phyloP scores from a whole-genome alignment of 2,329 filamentous ascomycete genomes.

The Alternaria triticimaculans region DNA sequence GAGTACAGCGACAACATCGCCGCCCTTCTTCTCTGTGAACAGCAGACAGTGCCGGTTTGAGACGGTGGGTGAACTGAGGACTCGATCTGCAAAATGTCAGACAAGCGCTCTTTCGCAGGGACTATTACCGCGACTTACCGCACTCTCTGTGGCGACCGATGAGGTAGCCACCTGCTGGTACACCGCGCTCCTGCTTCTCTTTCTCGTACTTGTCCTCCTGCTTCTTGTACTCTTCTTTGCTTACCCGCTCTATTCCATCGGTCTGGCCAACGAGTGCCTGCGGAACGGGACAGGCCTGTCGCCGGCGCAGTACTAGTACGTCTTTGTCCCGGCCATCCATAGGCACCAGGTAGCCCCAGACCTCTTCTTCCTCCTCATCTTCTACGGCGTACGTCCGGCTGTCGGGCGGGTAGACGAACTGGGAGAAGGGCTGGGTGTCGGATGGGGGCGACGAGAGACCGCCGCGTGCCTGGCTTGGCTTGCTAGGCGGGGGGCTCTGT shows the following conservation, averaged over 20 bases:
- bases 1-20: constrained; percentile 71
- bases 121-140: constrained; percentile 63
- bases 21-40: constrained; percentile 67
- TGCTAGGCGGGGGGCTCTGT: constrained; percentile 65
- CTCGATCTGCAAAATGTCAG: constrained; percentile 64
- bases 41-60: constrained; percentile 84
- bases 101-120: constrained; percentile 4
- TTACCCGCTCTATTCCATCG: constrained; percentile 54
- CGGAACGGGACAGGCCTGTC: constrained; percentile 71
- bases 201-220: constrained; percentile 68
- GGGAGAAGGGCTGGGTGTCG: constrained; percentile 81
- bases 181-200: constrained; percentile 57
- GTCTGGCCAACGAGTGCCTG: constrained; percentile 46
- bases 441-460: constrained; percentile 66
- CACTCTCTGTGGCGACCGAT: constrained; percentile 94
- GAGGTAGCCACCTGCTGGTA: constrained; percentile 81
- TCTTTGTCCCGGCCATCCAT: constrained; percentile 74
- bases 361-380: constrained; percentile 82
- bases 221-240: constrained; percentile 62
- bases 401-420: constrained; percentile 76
- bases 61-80: constrained; percentile 76
- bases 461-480: constrained; percentile 49
- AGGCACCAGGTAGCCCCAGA: constrained; percentile 95
- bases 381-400: constrained; percentile 81
- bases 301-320: constrained; percentile 75